Evolutionary conservation across 257 asterid genomes (phyloP), one percentile per base, ranked within the genome.

Genomic region (Solanum gandarillasii): DNA sequence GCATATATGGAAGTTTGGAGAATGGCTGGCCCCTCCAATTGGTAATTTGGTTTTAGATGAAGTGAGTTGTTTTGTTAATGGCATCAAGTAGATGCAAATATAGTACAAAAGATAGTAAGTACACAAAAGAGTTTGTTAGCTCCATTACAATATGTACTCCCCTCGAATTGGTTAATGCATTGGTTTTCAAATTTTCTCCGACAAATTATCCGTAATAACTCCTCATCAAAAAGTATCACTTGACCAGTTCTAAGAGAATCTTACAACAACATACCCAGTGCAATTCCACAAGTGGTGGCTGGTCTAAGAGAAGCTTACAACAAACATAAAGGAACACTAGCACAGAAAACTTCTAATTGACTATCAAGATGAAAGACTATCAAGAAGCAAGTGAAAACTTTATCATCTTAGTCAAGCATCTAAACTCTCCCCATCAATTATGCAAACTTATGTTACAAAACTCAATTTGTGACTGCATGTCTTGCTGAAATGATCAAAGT

Each of bases 11-110:
- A 92, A 67, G 27, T n/a, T 9, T 4, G 73, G 93, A 89, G 94
- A 90, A 90, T 87, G 93, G 93, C 93, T 93, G 95, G 91, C 95
- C 93, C 74, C 89, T 90, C 79, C 27, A 18, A 72, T 72, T 72
- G 43, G 46, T 34, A 34, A 73, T 73, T 32, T 73, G 16, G 81
- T 73, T 35, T 34, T 20, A 73, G 81, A 73, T 73, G 81, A 34
- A 35, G 43, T 72, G 36, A 4, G 46, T 73, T 34, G 16, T 34
- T 73, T 73, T 6, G 25, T 34, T 4, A 18, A 18, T 34, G 79
- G 29, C 27, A 73, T 35, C 46, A 34, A 73, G 25, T 34, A 34
- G 81, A 73, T 20, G 81, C 46, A 73, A 31, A 32, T 32, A 72
- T 16, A 18, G 79, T 32, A 18, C 79, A 32, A 72, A 72, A 72